Base-by-base conservation (phyloP, 805 yeast species). In the Monosporozyma aerobia region DNA sequence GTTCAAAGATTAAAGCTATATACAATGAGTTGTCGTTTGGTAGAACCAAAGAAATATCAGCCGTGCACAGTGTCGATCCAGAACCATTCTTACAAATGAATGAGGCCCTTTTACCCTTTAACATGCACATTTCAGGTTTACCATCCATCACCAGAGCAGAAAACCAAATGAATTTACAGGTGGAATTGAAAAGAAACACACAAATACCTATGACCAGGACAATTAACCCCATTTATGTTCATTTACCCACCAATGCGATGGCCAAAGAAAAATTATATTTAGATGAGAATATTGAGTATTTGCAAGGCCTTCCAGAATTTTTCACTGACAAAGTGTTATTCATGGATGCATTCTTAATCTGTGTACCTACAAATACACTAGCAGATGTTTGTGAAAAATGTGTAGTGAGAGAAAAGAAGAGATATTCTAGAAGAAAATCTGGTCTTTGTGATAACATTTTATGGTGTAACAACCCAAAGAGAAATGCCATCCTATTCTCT, bases 71-170 rank as follows among this genome's bases (percentile, higher is more conserved):
- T 7, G 2, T 23, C 2, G 16, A 43, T 43, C 30, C 30, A 1
- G 11, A 22, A 22, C 30, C 45, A 23, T 47, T 47, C 7, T 29
- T 49, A 32, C 37, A 32, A 35, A 56, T 65, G 25, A 66, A 65
- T 47, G 61, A 59, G 11, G 49, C 57, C 6, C 45, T 58, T 2
- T 52, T 72, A 47, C 76, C 76, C 2, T 82, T 77, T 62, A 7
- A 6, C 7, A 57, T 86, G 51, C 65, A 70, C 27, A 72, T 92
- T 1, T 67, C 74, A 9, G 85, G 82, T 50, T 73, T 92, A 46
- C 97, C 97, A 1, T 70, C 78, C 3, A 82, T 81, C 57, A 88
- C 97, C 11, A 79, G 99, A 58, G 99, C 94, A 6, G 99, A 94
- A 69, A 94, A 97, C 13, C 99, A 94, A 70, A 87, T 92, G 64